Base-by-base conservation (phyloP, 73 alveolate species). In the Paramecium biaurelia region DNA sequence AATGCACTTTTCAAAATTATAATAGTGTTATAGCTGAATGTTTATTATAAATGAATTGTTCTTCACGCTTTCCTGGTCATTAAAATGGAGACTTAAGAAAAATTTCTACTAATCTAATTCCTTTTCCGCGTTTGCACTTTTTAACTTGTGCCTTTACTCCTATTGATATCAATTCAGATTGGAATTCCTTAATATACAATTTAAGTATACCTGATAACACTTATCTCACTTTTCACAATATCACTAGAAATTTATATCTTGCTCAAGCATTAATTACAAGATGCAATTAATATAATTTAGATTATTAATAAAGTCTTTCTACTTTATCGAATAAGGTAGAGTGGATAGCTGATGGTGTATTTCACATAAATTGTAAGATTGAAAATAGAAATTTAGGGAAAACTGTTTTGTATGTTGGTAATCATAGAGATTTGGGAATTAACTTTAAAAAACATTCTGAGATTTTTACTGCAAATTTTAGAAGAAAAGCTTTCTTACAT, bases 401-500 rank as follows among this genome's bases (percentile, higher is more conserved):
- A 53, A 53, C 68, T 18, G 68, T n/a, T 53, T 18, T 53, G 68
- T 34, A 53, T 5, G 14, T 53, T 0, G 68, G 68, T 0, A 53
- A 53, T 53, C 68, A 53, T 53, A 53, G 68, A 7, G 68, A 53
- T 53, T 18, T 53, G 18, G 68, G 68, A 7, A 12, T 1, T 3
- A 15, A 4, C 32, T 53, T 53, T 53, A 53, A 53, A 53, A 4
- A 1, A n/a, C 68, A 53, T 53, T 3, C 15, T 67, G 84, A 67
- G 45, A 1, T 32, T 26, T 67, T 67, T 67, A 12, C 84, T 11
- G 84, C 84, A 30, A 30, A 26, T 30, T 67, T 74, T 14, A 74
- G 87, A 74, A 74, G 87, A n/a, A 32, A 74, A 32, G 57, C 87
- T 12, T 74, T 35, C 28, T 0, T 74, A n/a, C 87, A 74, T 74